Evolutionary conservation across 2,329 filamentous ascomycete species (phyloP).

Genomic region (Fusarium anthophilum): DNA sequence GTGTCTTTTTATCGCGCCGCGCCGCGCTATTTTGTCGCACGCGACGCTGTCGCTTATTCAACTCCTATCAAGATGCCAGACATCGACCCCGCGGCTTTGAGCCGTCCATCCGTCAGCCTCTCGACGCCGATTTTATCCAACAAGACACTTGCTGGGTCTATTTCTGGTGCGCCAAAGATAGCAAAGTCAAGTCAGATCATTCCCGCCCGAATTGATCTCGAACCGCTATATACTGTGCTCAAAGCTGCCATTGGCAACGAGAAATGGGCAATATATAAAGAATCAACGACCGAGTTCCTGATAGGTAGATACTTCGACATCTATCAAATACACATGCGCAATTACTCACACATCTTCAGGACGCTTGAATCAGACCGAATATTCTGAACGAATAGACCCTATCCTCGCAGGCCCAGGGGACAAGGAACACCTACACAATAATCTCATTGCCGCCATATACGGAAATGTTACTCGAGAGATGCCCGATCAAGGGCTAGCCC

Average conservation of each 20-base stretch:
- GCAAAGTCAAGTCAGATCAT: conserved; percentile 70
- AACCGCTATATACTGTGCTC: conserved; percentile 70
- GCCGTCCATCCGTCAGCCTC: conserved; percentile 67
- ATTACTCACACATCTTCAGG: conserved; percentile 56
- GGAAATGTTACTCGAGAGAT: conserved; percentile 76
- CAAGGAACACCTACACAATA: conserved; percentile 72
- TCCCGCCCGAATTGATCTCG: conserved; percentile 73
- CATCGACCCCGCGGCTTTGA: conserved; percentile 75
- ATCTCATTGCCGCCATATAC: conserved; percentile 72
- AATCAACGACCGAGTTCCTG: conserved; percentile 69
- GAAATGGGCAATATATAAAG: conserved; percentile 72
- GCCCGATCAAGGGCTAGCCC: conserved; percentile 73
- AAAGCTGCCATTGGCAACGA: conserved; percentile 68
- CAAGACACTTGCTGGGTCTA: conserved; percentile 66
- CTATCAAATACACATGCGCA: background rate
- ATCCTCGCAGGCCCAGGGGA: conserved; percentile 69
- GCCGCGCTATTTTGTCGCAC: conserved; percentile 57
- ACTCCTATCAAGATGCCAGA: conserved; percentile 65
- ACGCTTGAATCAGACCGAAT: conserved; percentile 70
- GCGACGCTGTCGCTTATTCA: conserved; percentile 54
- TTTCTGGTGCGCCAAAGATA: conserved; percentile 59
- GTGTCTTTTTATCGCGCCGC: conserved; percentile 53
- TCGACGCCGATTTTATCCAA: conserved; percentile 67
- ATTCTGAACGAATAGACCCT: conserved; percentile 66
- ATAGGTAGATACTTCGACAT: conserved; percentile 57